Evolutionary conservation across 2,329 filamentous ascomycete species (phyloP), one percentile per base, ranked within the genome.

Genomic region (Raffaelea albimanens): DNA sequence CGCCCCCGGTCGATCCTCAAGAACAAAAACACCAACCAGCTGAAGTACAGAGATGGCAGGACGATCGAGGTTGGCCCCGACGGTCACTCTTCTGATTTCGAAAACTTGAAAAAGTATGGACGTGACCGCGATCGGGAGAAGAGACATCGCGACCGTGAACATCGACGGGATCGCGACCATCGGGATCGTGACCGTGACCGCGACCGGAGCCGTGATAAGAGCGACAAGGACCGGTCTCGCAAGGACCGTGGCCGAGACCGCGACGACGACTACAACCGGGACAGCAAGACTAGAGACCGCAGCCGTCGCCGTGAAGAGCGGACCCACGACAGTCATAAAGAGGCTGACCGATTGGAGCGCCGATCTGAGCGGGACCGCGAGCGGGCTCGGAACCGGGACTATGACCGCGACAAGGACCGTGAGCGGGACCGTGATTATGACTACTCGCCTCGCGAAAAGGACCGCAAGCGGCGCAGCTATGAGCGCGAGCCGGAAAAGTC

Each of bases 1-100:
- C n/a, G 19, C 48, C 77, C 76, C 2, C 80, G 78, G 55, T 71
- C 76, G 5, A 80, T 80, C n/a, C 64, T 80, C 18, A 80, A 80
- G 64, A 80, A 80, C 57, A 72, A 69, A 55, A 76, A 78, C 50
- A 71, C 72, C 42, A 73, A 80, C 50, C 73, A 73, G 41, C 75
- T 80, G 5, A 69, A 70, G 4, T 78, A 78, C 50, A 69, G 73
- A 34, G 67, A 69, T 1, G 67, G 73, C 55, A 56, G 59, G 10
- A 68, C 69, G 16, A 59, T 68, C 47, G 66, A 77, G 57, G 58
- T 77, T 49, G 54, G 57, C 33, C 57, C 58, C 31, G 52, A 58
- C 39, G 59, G 67, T 43, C 5, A 19, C 14, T 2, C 13, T 7
- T 16, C 18, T 19, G 29, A 18, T 14, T 10, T n/a, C 18, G 21